Evolutionary conservation across 805 yeast species (phyloP), one percentile per base, ranked within the genome.

Genomic region (Phaffomyces thermotolerans): DNA sequence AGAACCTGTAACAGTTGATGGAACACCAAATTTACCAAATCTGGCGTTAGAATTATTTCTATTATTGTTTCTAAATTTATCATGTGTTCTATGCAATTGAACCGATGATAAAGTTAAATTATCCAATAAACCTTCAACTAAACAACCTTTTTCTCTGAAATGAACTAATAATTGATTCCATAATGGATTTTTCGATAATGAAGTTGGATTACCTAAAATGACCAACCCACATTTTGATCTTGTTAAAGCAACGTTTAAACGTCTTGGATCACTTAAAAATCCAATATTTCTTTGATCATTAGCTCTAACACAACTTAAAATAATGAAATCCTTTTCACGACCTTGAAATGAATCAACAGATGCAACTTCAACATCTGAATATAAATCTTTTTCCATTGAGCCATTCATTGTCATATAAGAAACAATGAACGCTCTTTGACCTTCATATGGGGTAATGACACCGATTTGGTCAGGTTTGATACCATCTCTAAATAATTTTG

Each of bases 281-380:
- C 96, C 96, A 53, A 89, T 84, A 10, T 76, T 75, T 48, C 79
- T 81, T 42, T 71, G 72, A 24, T 78, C 81, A 58, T 88, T 88
- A 23, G 95, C 84, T 54, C 96, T 72, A 29, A 88, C 96, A 56
- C 93, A 78, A 4, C 93, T 79, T 47, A 88, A 68, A 20, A 89
- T 73, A 34, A 88, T 81, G 45, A 79, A 81, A 54, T 84, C 89
- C 64, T 86, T 88, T 56, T 87, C 96, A 53, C 95, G 72, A 27
- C 96, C 96, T 64, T 88, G 96, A 67, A 88, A 88, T 2, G 96
- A 93, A 62, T 88, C 96, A n/a, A 88, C 84, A n/a, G 95, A 84
- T 7, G 93, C 88, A 25, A 90, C 89, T 64, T 90, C 97, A 38
- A 90, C 84, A 41, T 76, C 79, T 40, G 71, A 62, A 59, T 87